These are phyloP conservation scores for Magnusiomyces ingens DNA, from an alignment of 1,139 yeast genomes.

Conservation along the genomic window DNA sequence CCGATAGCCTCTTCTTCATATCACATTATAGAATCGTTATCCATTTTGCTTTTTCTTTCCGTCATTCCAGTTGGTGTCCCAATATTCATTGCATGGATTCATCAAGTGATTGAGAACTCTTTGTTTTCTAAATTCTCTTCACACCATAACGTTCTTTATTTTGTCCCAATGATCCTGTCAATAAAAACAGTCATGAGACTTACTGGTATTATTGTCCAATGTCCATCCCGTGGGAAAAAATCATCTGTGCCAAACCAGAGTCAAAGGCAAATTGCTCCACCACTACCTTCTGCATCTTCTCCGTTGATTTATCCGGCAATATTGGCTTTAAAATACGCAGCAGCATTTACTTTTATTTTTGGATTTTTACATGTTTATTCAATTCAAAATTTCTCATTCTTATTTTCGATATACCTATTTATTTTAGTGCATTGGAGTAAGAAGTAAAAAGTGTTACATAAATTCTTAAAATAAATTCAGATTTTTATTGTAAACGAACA, in stretches of 20 bases:
- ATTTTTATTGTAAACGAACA: conserved; percentile 13
- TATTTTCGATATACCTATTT: not conserved
- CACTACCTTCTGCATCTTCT: not conserved
- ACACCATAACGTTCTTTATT: conserved; percentile 27
- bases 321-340: conserved; percentile 8
- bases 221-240: not conserved
- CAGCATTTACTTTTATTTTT: conserved; percentile 6
- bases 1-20: conserved; percentile 8
- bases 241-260: not conserved
- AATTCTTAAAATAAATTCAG: no score
- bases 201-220: not conserved
- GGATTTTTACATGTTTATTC: not conserved
- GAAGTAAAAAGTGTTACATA: not conserved
- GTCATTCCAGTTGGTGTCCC: conserved; percentile 32
- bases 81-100: conserved; percentile 32
- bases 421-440: not conserved
- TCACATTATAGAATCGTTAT: conserved; percentile 19
- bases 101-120: conserved; percentile 29
- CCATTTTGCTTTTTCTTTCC: conserved; percentile 30
- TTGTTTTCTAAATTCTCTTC: conserved; percentile 28
- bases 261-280: not conserved
- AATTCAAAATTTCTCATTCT: conserved; percentile 1
- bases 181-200: not conserved
- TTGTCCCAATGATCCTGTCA: conserved; percentile 23
- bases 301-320: not conserved